Evolutionary conservation across 768 basidiomycete genomes (phyloP), one percentile per base, ranked within the genome.

Genomic region (Leccinum subtestaceum): DNA sequence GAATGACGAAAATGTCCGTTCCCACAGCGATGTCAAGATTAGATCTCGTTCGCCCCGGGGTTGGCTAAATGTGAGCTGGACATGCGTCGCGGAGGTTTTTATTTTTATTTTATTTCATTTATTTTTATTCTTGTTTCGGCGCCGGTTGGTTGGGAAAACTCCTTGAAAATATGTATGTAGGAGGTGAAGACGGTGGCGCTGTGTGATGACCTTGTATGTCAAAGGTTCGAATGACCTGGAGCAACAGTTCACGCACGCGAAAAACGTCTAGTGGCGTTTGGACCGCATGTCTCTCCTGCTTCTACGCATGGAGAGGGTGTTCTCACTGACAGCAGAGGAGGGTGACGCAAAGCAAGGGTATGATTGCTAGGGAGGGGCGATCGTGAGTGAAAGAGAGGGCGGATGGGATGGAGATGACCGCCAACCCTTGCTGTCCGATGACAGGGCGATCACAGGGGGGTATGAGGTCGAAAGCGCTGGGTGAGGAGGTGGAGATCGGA

Each of bases 211-310:
- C 43, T 45, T 36, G 57, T 38, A 36, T 51, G 55, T 55, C 57
- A 64, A 27, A 2, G 11, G 23, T 46, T 38, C 52, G 52, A 60
- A 51, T 56, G 58, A 46, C 40, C 53, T 46, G 61, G 65, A 34
- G 48, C 46, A 62, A 68, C 40, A 2, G 58, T 59, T 59, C 29
- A 64, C 59, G 64, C 70, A 72, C 60, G 70, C 70, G 69, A 72
- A 47, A 66, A 63, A 63, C 59, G 66, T 50, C 65, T 58, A 63
- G 70, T 73, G 72, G 70, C 67, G 72, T 66, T 43, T 50, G 52
- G 23, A 53, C 63, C 62, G 54, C 63, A 65, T 69, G 65, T 60
- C 43, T 15, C 2, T 23, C 34, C 25, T 53, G 59, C 36, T 61
- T 57, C 51, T 60, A 57, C 47, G 47, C 56, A 40, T 36, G 55